These are phyloP conservation scores for Sugiyamaella americana DNA, from an alignment of 805 yeast species.

Conservation along the genomic window DNA sequence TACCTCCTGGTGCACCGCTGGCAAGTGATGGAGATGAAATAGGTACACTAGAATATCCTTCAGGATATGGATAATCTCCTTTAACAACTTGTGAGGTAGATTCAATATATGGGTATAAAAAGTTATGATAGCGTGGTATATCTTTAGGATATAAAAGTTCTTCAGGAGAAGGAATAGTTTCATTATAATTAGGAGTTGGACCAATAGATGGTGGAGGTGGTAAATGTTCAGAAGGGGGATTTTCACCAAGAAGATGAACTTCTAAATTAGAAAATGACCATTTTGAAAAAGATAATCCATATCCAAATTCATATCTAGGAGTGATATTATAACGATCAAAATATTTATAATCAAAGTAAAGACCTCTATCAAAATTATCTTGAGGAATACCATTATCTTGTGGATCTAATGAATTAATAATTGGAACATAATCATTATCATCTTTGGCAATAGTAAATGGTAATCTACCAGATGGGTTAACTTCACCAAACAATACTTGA, in stretches of 20 bases:
- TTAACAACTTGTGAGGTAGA: slow-evolving; percentile 31
- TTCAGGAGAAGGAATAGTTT: slow-evolving; percentile 26
- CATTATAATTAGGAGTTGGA: slow-evolving; percentile 26
- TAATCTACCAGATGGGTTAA: slow-evolving; percentile 56
- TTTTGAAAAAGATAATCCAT: slow-evolving; percentile 51
- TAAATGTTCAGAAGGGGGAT: slow-evolving; percentile 41
- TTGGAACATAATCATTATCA: slow-evolving; percentile 41
- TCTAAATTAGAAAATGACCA: slow-evolving; percentile 35
- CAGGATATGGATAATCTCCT: slow-evolving; percentile 35
- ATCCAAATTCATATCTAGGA: slow-evolving; percentile 59
- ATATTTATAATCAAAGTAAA: slow-evolving; percentile 50
- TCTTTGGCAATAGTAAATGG: slow-evolving; percentile 59
- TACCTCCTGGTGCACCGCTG: slow-evolving; percentile 47
- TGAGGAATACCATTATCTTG: slow-evolving; percentile 31
- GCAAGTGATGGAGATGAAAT: slow-evolving; percentile 21
- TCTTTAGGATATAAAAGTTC: slow-evolving; percentile 49
- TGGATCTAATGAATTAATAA: slow-evolving; percentile 34
- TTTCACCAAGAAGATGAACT: slow-evolving; percentile 35
- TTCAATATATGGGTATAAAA: slow-evolving; percentile 46
- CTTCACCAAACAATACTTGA: slow-evolving; percentile 53
- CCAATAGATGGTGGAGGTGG: slow-evolving; percentile 38
- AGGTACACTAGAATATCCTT: slow-evolving; percentile 32
- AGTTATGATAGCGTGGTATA: slow-evolving; percentile 48
- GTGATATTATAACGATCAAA: slow-evolving; percentile 50
- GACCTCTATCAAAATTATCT: slow-evolving; percentile 35